These are phyloP conservation scores for Aristolochia californica DNA, from an alignment of 164 flowering plant genomes.

Conservation along the genomic window DNA sequence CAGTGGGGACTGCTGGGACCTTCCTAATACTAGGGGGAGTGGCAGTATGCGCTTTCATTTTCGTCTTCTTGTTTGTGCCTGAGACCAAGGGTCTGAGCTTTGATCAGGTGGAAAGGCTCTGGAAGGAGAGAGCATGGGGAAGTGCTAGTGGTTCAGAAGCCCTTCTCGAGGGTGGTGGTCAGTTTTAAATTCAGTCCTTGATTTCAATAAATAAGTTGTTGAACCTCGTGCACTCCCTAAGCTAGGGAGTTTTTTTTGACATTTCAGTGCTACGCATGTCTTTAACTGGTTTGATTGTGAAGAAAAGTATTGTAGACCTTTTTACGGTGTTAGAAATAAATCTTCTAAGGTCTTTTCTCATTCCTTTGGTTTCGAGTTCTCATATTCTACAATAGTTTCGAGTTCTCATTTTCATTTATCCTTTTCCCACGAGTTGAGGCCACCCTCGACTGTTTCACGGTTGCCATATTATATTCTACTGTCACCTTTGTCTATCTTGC, in stretches of 20 bases:
- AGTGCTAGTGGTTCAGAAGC: slow-evolving; percentile 14
- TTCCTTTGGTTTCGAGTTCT: too few relatives aligned
- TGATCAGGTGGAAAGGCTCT: slow-evolving; percentile 74
- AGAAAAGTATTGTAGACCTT: too few relatives aligned
- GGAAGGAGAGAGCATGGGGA: slow-evolving; percentile 74
- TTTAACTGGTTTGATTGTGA: too few relatives aligned
- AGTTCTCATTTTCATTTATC: neutral
- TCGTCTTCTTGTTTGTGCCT: slow-evolving; percentile 58
- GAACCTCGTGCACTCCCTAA: neutral
- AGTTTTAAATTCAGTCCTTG: neutral
- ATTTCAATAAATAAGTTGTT: neutral
- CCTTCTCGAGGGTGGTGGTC: slow-evolving; percentile 20
- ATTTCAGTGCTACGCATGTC: too few relatives aligned
- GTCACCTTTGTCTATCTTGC: neutral
- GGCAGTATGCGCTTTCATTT: slow-evolving; percentile 54
- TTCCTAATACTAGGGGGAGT: slow-evolving; percentile 68
- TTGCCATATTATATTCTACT: neutral
- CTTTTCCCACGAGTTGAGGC: neutral
- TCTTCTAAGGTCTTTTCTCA: too few relatives aligned
- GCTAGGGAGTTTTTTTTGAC: neutral
- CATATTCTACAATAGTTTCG: neutral
- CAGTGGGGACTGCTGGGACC: slow-evolving; percentile 60
- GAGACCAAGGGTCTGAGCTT: slow-evolving; percentile 89
- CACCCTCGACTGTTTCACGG: neutral
- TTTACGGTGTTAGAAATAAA: too few relatives aligned